Evolutionary conservation across 371 early-diverging fungal species (phyloP).

Genomic region (Nematocida displodere): DNA sequence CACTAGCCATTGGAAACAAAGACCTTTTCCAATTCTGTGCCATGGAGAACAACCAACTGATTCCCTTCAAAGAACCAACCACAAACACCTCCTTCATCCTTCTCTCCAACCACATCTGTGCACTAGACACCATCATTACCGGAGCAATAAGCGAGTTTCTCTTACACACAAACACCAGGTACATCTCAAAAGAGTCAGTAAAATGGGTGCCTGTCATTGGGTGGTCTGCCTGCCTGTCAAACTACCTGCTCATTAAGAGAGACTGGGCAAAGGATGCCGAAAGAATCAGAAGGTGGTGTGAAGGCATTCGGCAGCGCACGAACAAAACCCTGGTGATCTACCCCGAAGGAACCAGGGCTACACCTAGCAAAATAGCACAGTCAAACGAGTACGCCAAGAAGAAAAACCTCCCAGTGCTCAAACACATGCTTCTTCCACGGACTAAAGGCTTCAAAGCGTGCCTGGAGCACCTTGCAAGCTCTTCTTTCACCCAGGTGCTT

Average conservation of each 20-base stretch:
- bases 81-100: slow-evolving; percentile 25
- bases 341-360: slow-evolving; percentile 64
- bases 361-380: slow-evolving; percentile 53
- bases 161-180: slow-evolving; percentile 50
- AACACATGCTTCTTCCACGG: slow-evolving; percentile 72
- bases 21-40: neutral
- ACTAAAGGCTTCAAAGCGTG: slow-evolving; percentile 71
- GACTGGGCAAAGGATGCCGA: slow-evolving; percentile 56
- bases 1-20: neutral
- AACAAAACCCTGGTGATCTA: slow-evolving; percentile 60
- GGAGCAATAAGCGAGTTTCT: slow-evolving; percentile 34
- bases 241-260: slow-evolving; percentile 59
- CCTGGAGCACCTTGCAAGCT: neutral
- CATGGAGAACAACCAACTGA: neutral
- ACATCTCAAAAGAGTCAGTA: slow-evolving; percentile 56
- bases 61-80: neutral
- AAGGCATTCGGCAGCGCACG: slow-evolving; percentile 7
- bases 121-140: slow-evolving; percentile 61
- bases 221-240: slow-evolving; percentile 38
- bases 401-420: slow-evolving; percentile 67
- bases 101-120: slow-evolving; percentile 62
- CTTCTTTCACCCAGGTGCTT: slow-evolving; percentile 49
- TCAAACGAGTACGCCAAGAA: slow-evolving; percentile 68
- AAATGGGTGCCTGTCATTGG: slow-evolving; percentile 61
- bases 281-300: slow-evolving; percentile 55